Conservation (phyloP, 108 stramenopile species). For the Nitzschia sp. region DNA sequence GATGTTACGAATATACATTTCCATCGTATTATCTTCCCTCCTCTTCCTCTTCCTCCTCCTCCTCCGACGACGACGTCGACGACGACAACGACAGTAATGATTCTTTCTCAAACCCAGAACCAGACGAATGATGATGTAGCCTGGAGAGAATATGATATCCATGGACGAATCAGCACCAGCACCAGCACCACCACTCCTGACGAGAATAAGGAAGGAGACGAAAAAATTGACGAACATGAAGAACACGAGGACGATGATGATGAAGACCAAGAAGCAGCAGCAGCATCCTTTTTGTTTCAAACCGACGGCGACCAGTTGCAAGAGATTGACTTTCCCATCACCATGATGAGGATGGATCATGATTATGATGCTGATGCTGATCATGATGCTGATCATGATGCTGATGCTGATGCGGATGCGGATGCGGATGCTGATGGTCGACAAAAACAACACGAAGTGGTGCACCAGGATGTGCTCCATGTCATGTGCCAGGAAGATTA, state of each 20-base stretch:
- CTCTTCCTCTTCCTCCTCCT: too few species aligned
- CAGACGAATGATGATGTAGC: constrained; percentile 9
- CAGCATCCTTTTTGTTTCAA: constrained; percentile 8
- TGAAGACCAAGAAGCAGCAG: constrained; percentile 23
- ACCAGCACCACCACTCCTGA: constrained; percentile 7
- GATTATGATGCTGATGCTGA: too few species aligned
- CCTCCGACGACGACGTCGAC: too few species aligned
- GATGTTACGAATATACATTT: too few species aligned
- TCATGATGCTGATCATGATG: too few species aligned
- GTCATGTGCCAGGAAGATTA: constrained; percentile 12
- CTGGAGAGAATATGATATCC: constrained; percentile 37
- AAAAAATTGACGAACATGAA: background rate
- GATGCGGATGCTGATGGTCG: too few species aligned
- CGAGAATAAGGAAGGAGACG: constrained; percentile 23
- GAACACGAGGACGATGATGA: constrained; percentile 8
- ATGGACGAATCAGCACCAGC: background rate
- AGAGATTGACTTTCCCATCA: background rate
- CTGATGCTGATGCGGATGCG: too few species aligned
- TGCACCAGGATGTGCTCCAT: too few species aligned
- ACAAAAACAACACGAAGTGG: background rate
- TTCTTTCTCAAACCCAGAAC: too few species aligned
- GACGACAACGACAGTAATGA: too few species aligned
- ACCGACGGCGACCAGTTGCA: background rate
- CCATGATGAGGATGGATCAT: background rate
- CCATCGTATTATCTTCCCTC: too few species aligned